Evolutionary conservation across 805 yeast genomes (phyloP), one percentile per base, ranked within the genome.

Genomic region (Metschnikowia bowlesiae): DNA sequence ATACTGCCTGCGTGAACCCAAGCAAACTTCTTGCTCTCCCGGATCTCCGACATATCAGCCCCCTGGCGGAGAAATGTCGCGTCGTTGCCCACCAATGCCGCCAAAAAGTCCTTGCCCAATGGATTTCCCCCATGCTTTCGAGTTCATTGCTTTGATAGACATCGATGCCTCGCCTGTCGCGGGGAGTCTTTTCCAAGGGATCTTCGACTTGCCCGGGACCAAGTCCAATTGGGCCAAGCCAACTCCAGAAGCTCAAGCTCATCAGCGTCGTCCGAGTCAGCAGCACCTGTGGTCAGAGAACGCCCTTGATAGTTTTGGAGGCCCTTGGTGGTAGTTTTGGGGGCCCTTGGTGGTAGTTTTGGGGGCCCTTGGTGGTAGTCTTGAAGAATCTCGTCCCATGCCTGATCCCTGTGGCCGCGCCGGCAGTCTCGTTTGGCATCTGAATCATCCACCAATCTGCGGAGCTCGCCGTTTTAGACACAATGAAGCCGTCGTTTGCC

Each of bases 381-480:
- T 16, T 16, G 16, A 46, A n/a, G n/a, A n/a, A n/a, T n/a, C n/a
- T n/a, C n/a, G n/a, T n/a, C n/a, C 70, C 86, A 87, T 47, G 85
- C 89, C 9, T 73, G 70, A 1, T 80, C 74, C 42, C 85, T 83
- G 62, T 81, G 87, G 0, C 96, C 96, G 61, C 79, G 85, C 96
- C 94, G 88, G 51, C 89, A 72, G 65, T 88, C 96, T 51, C 90
- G 68, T 54, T 84, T 85, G 9, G 83, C 78, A 58, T 87, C 95
- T 76, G 82, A 88, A 42, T 76, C 78, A 29, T 66, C 69, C 2
- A 47, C 68, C 45, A 59, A 65, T 42, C 53, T 50, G 7, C 45
- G 65, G 63, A 46, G 40, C 16, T 51, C 42, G 9, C 57, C 62
- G 2, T 53, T 9, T 48, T 42, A 2, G 31, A 42, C 16, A 26